A percentile compares a stretch with the other conserved stretches of the same genome.
phyloP scores from a whole-genome alignment of 495 filamentous ascomycete genomes.

The Hyphodiscus hymeniophilus region DNA sequence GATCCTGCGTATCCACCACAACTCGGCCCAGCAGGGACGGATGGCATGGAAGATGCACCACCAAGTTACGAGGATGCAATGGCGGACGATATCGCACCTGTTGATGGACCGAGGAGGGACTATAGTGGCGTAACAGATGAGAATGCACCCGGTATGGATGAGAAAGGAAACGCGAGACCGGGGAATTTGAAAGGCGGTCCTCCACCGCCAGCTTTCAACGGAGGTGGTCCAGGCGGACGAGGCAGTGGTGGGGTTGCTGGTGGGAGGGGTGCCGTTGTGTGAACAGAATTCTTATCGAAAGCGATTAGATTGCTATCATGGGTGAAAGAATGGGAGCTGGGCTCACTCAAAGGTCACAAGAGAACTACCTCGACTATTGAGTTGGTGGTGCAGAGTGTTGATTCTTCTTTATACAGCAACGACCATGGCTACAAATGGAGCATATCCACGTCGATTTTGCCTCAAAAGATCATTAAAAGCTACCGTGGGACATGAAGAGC shows the following conservation, averaged over 20 bases:
- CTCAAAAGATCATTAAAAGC: too few species aligned
- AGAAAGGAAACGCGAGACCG: slow-evolving; percentile 3
- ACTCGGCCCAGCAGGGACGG: slow-evolving; percentile 31
- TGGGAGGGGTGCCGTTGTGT: not conserved
- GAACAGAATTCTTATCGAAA: too few species aligned
- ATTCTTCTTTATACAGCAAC: too few species aligned
- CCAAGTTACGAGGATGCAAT: slow-evolving; percentile 91
- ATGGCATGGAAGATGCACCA: slow-evolving; percentile 50
- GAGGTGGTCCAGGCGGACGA: not conserved
- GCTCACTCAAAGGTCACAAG: too few species aligned
- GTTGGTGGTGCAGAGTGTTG: too few species aligned
- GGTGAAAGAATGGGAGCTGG: too few species aligned
- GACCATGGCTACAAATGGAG: too few species aligned
- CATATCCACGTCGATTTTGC: too few species aligned
- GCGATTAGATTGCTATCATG: too few species aligned
- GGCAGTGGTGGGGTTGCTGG: not conserved
- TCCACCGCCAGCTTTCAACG: too few species aligned
- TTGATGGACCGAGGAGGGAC: slow-evolving; percentile 18
- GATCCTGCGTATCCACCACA: slow-evolving; percentile 40
- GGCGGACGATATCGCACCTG: slow-evolving; percentile 23
- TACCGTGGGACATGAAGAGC: too few species aligned
- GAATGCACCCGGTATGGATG: slow-evolving; percentile 20
- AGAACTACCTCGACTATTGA: too few species aligned
- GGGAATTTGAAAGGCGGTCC: not conserved
- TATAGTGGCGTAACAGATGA: slow-evolving; percentile 24